phyloP scores from a whole-genome alignment of 202 grass and related monocot species.

The Setaria viridis region DNA sequence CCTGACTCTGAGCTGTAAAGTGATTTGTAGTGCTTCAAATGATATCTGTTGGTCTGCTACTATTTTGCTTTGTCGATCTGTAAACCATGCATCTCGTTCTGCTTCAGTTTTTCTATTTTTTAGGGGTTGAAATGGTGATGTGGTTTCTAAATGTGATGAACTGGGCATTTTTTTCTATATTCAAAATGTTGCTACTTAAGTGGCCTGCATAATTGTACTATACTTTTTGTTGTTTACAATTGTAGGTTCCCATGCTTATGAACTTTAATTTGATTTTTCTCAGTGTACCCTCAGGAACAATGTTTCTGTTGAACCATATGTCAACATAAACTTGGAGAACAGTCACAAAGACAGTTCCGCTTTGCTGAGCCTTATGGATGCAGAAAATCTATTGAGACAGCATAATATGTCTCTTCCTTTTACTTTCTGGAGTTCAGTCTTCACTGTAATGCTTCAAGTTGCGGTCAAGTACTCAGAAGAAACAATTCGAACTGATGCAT shows the following conservation, averaged over 20 bases:
- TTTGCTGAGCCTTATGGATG: constrained; percentile 13
- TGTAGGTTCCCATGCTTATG: constrained; percentile 72
- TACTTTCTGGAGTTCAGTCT: constrained; percentile 66
- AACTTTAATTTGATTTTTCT: constrained; percentile 95
- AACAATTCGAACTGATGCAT: constrained; percentile 62
- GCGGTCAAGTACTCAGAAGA: constrained; percentile 57
- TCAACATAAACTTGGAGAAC: constrained; percentile 42
- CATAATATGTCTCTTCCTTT: constrained; percentile 58
- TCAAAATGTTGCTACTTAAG: background rate
- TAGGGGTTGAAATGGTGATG: background rate
- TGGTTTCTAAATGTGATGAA: constrained; percentile 11
- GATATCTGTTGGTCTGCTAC: background rate
- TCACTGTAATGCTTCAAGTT: constrained; percentile 61
- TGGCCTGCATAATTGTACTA: constrained; percentile 6
- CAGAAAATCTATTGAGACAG: constrained; percentile 43
- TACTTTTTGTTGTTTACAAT: constrained; percentile 41
- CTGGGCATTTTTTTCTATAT: background rate
- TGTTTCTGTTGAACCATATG: constrained; percentile 54
- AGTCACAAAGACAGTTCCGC: constrained; percentile 32
- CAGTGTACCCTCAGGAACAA: constrained; percentile 96
- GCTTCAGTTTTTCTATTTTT: background rate
- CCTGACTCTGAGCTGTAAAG: background rate
- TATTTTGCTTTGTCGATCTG: constrained; percentile 23
- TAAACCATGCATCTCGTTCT: background rate
- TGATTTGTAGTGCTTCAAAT: background rate